Percentiles rank a stretch among this genome's conserved stretches.
Evolutionary conservation across 345 rosid genomes (phyloP).

Genomic region (Moricandia arvensis): DNA sequence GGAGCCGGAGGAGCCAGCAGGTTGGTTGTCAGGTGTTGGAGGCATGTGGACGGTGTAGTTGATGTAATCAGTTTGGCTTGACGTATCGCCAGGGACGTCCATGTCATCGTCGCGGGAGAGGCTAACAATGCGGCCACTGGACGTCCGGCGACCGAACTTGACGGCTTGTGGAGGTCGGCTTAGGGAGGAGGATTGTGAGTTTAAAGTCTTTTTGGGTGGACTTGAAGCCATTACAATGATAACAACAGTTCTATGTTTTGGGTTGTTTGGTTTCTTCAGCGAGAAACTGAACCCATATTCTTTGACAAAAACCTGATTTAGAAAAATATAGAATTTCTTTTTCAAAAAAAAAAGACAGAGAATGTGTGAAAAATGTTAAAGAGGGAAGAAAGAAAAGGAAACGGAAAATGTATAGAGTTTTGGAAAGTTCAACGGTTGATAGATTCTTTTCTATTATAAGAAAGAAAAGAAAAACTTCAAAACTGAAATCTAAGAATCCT

Average conservation of each 20-base stretch:
- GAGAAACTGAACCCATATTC: conserved; percentile 37
- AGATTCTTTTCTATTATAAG: conserved; percentile 34
- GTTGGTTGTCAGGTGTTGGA: conserved; percentile 95
- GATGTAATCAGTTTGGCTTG: conserved; percentile 73
- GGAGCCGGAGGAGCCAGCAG: conserved; percentile 45
- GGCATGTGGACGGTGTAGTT: conserved; percentile 94
- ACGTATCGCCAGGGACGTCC: conserved; percentile 61
- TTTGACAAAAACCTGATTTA: conserved; percentile 33
- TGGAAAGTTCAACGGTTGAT: conserved; percentile 23
- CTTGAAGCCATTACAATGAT: conserved; percentile 40
- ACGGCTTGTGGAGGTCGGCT: conserved; percentile 58
- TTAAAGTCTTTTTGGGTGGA: conserved; percentile 45
- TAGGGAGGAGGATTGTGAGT: conserved; percentile 43
- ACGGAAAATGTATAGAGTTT: conserved; percentile 6
- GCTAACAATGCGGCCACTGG: conserved; percentile 67
- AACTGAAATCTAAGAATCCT: conserved; percentile 16
- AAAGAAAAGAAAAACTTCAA: not conserved
- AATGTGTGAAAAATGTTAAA: conserved; percentile 16
- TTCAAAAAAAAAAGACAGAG: not conserved
- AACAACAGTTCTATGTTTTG: conserved; percentile 6
- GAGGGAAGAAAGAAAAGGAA: conserved; percentile 9
- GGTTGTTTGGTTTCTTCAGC: conserved; percentile 32
- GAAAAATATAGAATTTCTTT: not conserved
- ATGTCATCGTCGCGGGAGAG: conserved; percentile 74
- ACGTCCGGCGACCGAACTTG: conserved; percentile 62